Conservation (phyloP, 2,329 filamentous ascomycete genomes). For the Fusarium sp. region DNA sequence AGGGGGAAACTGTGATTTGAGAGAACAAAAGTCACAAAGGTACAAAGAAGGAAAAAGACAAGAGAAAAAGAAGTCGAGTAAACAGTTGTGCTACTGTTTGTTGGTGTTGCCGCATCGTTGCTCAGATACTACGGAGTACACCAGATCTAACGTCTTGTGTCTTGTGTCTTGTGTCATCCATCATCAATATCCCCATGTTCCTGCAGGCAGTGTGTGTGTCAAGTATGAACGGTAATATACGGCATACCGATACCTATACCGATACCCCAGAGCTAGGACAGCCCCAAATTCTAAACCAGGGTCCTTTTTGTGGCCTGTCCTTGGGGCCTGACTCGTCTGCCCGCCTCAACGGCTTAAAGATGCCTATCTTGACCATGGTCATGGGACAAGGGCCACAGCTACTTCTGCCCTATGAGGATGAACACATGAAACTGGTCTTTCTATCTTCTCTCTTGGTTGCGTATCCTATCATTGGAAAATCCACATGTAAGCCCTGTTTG, state of each 20-base stretch:
- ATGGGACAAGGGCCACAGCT: slow-evolving; percentile 15
- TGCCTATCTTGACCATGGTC: slow-evolving; percentile 25
- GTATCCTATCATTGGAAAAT: slow-evolving; percentile 8
- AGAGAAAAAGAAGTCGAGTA: neutral
- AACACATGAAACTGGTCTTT: slow-evolving; percentile 37
- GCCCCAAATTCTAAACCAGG: neutral
- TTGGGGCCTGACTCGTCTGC: slow-evolving; percentile 32
- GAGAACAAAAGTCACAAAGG: neutral
- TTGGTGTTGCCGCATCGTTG: neutral
- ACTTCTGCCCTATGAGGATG: slow-evolving; percentile 36
- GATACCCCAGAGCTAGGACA: neutral
- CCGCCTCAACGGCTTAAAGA: slow-evolving; percentile 18
- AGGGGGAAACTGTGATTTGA: neutral
- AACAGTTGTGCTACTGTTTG: neutral
- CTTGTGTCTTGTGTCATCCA: neutral
- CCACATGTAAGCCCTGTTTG: slow-evolving; percentile 7
- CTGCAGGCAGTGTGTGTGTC: too few species aligned
- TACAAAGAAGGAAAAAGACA: neutral
- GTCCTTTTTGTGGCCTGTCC: neutral
- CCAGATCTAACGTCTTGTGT: neutral
- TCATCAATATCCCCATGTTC: neutral
- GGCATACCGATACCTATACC: neutral
- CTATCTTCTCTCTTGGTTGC: slow-evolving; percentile 15
- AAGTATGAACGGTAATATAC: neutral
- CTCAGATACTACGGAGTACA: neutral